Base-by-base conservation (phyloP, 129 eudicot species). In the Artemisia tridentata region DNA sequence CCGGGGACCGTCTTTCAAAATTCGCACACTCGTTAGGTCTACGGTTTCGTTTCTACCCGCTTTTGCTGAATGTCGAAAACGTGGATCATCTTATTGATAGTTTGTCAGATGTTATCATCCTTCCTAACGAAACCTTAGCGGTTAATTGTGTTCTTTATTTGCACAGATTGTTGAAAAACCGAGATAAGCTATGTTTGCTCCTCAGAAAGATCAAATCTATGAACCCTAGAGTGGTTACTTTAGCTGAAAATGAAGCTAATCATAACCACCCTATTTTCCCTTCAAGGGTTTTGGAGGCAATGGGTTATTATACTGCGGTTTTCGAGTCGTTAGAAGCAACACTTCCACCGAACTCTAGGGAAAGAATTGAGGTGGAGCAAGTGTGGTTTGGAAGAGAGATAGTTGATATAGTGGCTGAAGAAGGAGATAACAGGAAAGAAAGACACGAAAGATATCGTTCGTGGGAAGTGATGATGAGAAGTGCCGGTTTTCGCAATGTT, bases 241-340 rank as follows among this genome's bases (percentile, higher is more conserved):
- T 88, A 21, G 89, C 87, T 0, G 96, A 88, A 63, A 78, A 80
- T 12, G 98, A 88, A 75, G 95, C 89, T 0, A 85, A 80, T 60
- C 95, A 92, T 60, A 84, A 86, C 71, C 87, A 83, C 58, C 93
- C 92, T 0, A 27, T 80, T 7, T 89, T 89, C 31, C 11, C 84
- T 4, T 81, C 80, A 34, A 58, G 96, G 23, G 82, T 89, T 43
- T 63, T 64, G 2, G 96, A 85, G 68, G 86, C 95, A 1, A 17
- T 91, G 48, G 82, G 75, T 17, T 86, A 92, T 43, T 92, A 92
- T 67, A 81, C 86, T 0, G 92, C 96, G 16, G 77, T 92, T 4
- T 89, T 92, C 41, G 96, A 92, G 15, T 89, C 98, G 5, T 67
- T 92, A 3, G 98, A 92, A 34, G 98, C 98, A 1, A 92, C 98